These are phyloP conservation scores for Aspergillus brunneoviolaceus DNA, from an alignment of 2,329 filamentous ascomycete genomes.

Conservation along the genomic window DNA sequence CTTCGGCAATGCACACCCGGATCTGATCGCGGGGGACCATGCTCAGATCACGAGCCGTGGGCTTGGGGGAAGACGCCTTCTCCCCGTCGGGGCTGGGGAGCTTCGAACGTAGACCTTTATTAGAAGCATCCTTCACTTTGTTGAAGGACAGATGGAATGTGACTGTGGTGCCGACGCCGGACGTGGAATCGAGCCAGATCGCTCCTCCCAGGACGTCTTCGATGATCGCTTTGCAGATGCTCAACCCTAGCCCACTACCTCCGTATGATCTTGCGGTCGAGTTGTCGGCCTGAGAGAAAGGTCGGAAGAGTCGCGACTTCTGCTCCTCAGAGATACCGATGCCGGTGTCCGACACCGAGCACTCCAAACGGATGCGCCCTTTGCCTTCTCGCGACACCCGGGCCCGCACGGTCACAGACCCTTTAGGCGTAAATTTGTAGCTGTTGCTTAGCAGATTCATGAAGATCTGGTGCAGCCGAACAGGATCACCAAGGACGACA, in stretches of 20 bases:
- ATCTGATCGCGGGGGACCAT: slow-evolving; percentile 73
- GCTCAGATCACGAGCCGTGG: slow-evolving; percentile 65
- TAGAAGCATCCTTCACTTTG: slow-evolving; percentile 65
- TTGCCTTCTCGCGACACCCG: slow-evolving; percentile 69
- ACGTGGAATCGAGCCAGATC: slow-evolving; percentile 76
- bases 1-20: slow-evolving; percentile 88
- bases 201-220: slow-evolving; percentile 87
- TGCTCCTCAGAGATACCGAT: slow-evolving; percentile 81
- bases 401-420: slow-evolving; percentile 80
- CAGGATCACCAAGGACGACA: slow-evolving; percentile 80
- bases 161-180: slow-evolving; percentile 60
- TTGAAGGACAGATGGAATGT: slow-evolving; percentile 85
- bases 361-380: slow-evolving; percentile 71
- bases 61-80: slow-evolving; percentile 40
- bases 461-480: slow-evolving; percentile 74
- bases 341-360: slow-evolving; percentile 85
- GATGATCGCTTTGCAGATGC: slow-evolving; percentile 92
- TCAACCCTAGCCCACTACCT: slow-evolving; percentile 84
- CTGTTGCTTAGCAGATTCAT: slow-evolving; percentile 86
- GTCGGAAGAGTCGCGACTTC: slow-evolving; percentile 81
- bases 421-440: slow-evolving; percentile 88
- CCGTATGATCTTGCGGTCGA: slow-evolving; percentile 89
- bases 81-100: slow-evolving; percentile 40
- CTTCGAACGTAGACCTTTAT: slow-evolving; percentile 58
- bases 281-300: slow-evolving; percentile 88